phyloP scores from a whole-genome alignment of 1,284 basidiomycete species.

The Rhodotorula sp. region DNA sequence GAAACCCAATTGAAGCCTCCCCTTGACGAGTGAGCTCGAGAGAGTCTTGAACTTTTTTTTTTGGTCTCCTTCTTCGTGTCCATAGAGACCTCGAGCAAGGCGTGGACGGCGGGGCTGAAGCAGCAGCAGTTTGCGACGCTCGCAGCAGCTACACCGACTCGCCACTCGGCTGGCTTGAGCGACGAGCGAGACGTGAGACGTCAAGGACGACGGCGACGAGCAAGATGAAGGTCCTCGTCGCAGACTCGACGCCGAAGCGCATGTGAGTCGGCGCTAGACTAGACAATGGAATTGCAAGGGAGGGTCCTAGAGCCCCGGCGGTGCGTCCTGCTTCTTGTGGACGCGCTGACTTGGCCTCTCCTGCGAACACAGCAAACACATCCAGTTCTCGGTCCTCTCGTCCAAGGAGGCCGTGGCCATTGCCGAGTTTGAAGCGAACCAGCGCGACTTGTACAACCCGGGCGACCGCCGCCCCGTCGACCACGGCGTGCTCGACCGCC shows the following conservation, averaged over 20 bases:
- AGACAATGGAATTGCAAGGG: neutral
- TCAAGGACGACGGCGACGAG: neutral
- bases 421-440: conserved; percentile 90
- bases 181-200: neutral
- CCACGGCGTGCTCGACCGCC: conserved; percentile 83
- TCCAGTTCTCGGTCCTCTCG: conserved; percentile 89
- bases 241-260: conserved; percentile 83
- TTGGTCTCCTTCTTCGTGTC: no score
- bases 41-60: no score
- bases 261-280: conserved; percentile 62
- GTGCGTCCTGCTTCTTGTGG: no score
- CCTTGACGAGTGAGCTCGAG: neutral
- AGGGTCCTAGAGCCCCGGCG: no score
- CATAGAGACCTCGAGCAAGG: no score
- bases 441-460: conserved; percentile 77
- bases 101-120: no score
- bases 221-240: conserved; percentile 76
- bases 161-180: neutral
- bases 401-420: conserved; percentile 91
- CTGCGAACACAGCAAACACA: conserved; percentile 66
- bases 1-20: neutral
- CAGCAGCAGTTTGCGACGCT: no score
- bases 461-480: conserved; percentile 73
- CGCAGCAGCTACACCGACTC: no score
- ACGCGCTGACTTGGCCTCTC: neutral